Percentiles rank a stretch among this genome's conserved stretches.
These are phyloP conservation scores for Syzygium jambos DNA, from an alignment of 345 rosid genomes.

Conservation along the genomic window DNA sequence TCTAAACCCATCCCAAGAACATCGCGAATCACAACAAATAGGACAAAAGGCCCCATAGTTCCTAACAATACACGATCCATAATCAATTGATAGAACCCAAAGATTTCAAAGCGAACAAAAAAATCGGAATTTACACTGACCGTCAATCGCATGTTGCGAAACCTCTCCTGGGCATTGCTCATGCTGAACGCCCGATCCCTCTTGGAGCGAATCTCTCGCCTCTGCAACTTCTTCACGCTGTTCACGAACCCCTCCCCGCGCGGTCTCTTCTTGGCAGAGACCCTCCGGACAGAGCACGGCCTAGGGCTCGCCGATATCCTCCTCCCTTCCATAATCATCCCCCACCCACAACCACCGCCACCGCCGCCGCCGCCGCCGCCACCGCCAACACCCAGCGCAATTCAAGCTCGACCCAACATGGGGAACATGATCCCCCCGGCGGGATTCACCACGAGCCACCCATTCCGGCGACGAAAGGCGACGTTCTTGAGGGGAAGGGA, in stretches of 20 bases:
- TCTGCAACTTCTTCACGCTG: slow-evolving; percentile 65
- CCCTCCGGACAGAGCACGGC: slow-evolving; percentile 68
- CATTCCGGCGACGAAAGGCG: not conserved
- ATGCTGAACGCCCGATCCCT: slow-evolving; percentile 51
- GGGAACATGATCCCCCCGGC: not conserved
- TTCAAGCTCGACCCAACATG: not conserved
- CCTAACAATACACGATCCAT: not conserved
- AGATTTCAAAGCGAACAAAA: not conserved
- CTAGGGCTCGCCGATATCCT: slow-evolving; percentile 74
- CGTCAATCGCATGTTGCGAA: slow-evolving; percentile 63
- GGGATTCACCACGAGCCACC: not conserved
- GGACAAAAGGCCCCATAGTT: not conserved
- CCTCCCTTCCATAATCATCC: slow-evolving; percentile 57
- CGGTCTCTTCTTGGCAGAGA: slow-evolving; percentile 47
- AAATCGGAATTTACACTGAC: slow-evolving; percentile 8
- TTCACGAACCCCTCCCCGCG: slow-evolving; percentile 56
- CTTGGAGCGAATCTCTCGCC: slow-evolving; percentile 64
- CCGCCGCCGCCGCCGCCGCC: not conserved
- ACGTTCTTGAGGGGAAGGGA: not conserved
- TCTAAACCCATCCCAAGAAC: not conserved
- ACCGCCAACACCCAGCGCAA: not conserved
- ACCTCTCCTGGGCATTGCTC: slow-evolving; percentile 55
- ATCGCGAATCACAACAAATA: not conserved
- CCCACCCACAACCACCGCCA: not conserved
- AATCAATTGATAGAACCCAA: not conserved